Evolutionary conservation across 2,329 filamentous ascomycete species (phyloP).

Genomic region (Pyrenochaeta sp.): DNA sequence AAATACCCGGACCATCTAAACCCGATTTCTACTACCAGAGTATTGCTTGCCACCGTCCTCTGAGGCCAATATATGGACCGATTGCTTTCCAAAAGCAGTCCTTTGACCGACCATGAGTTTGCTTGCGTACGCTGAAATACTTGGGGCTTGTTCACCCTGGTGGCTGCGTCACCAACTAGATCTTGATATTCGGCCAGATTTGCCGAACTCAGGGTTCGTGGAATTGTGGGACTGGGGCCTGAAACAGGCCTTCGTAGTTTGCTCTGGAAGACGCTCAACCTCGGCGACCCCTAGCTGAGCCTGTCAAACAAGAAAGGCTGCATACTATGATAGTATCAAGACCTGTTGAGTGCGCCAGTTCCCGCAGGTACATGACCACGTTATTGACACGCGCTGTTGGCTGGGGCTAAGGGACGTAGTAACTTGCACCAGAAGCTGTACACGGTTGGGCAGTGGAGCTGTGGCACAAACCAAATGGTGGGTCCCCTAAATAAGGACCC

Average conservation of each 20-base stretch:
- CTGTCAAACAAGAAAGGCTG: too few species aligned
- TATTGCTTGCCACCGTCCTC: too few species aligned
- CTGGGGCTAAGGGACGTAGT: constrained; percentile 19
- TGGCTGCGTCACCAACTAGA: constrained; percentile 3
- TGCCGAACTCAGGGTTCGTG: background rate
- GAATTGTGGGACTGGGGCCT: background rate
- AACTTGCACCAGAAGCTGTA: constrained; percentile 24
- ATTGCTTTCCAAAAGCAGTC: constrained; percentile 4
- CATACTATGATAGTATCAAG: too few species aligned
- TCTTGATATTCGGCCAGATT: background rate
- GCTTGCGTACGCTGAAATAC: constrained; percentile 2
- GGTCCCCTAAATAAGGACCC: constrained; percentile 25
- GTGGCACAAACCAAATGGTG: constrained; percentile 19
- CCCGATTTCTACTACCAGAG: too few species aligned
- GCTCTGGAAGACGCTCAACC: too few species aligned
- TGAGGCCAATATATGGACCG: too few species aligned
- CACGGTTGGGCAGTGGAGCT: constrained; percentile 23
- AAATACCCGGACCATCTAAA: too few species aligned
- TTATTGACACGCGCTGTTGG: constrained; percentile 21
- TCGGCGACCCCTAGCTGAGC: too few species aligned
- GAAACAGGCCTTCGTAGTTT: too few species aligned
- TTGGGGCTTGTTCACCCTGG: background rate
- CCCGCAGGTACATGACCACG: constrained; percentile 2
- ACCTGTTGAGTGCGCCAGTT: constrained; percentile 16
- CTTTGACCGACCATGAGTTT: constrained; percentile 9